Conservation (phyloP, 2,329 filamentous ascomycete genomes). For the Pyricularia pennisetigena region DNA sequence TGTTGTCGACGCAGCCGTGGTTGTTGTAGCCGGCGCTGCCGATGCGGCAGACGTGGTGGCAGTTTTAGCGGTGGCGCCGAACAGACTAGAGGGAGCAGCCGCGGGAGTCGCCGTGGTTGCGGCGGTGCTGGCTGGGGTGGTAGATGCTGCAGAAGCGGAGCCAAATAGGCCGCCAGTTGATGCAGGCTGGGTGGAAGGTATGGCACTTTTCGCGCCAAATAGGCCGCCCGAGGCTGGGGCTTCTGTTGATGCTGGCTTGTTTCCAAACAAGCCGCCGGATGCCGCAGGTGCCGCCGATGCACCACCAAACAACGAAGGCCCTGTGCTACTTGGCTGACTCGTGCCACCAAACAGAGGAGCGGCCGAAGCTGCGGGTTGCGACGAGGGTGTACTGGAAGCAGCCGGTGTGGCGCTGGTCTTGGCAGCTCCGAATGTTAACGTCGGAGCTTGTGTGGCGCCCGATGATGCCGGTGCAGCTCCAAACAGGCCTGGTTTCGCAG, state of each 20-base stretch:
- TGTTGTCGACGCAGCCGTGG: not conserved
- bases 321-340: not conserved
- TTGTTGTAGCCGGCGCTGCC: slow-evolving; percentile 1
- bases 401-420: not conserved
- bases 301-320: slow-evolving; percentile 7
- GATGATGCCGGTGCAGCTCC: slow-evolving; percentile 6
- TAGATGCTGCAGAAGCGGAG: not conserved
- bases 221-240: not conserved
- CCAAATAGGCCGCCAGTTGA: slow-evolving; percentile 1
- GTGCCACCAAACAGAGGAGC: not conserved
- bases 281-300: slow-evolving; percentile 5
- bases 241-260: not conserved
- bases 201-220: not conserved
- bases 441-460: not conserved
- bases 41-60: slow-evolving; percentile 3
- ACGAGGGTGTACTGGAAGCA: slow-evolving; percentile 5
- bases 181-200: not conserved
- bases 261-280: slow-evolving; percentile 7
- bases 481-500: slow-evolving; percentile 14
- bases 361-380: slow-evolving; percentile 8
- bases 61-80: slow-evolving; percentile 3
- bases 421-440: not conserved
- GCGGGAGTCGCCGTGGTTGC: not conserved
- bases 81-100: not conserved
- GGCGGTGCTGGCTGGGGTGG: not conserved